These are phyloP conservation scores for Solanum chacoense DNA, from an alignment of 305 asterid species.

Conservation along the genomic window DNA sequence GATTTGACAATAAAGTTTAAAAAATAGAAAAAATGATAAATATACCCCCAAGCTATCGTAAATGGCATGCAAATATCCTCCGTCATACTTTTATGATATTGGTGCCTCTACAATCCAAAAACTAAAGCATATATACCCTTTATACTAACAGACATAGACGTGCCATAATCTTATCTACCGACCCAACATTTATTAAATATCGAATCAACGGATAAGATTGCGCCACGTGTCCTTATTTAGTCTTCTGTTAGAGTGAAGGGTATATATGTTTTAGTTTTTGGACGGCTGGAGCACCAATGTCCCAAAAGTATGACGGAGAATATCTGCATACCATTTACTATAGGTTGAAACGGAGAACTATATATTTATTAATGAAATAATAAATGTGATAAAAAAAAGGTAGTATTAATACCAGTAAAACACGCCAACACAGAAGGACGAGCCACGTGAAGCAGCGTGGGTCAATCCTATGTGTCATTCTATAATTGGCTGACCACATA, in stretches of 20 bases:
- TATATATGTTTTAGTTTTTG: no score
- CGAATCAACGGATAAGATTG: fast-evolving
- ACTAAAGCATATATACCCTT: no score
- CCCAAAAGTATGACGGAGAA: fast-evolving
- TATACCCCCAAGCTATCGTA: no score
- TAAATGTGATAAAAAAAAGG: background rate
- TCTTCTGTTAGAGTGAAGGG: no score
- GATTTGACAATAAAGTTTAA: fast-evolving
- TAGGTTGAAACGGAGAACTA: no score
- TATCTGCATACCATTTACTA: no score
- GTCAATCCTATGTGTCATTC: background rate
- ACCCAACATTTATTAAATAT: no score
- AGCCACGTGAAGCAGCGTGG: slow-evolving; percentile 7
- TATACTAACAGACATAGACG: no score
- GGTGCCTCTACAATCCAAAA: fast-evolving
- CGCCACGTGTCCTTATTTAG: no score
- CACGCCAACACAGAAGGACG: background rate
- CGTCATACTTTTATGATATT: fast-evolving
- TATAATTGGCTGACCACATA: background rate
- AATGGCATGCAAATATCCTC: fast-evolving
- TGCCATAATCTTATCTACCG: no score
- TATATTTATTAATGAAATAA: background rate
- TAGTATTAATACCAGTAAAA: background rate
- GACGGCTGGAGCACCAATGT: fast-evolving
- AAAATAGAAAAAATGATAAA: fast-evolving